Base-by-base conservation (phyloP, 2,329 filamentous ascomycete species). In the Colletotrichum navitas region DNA sequence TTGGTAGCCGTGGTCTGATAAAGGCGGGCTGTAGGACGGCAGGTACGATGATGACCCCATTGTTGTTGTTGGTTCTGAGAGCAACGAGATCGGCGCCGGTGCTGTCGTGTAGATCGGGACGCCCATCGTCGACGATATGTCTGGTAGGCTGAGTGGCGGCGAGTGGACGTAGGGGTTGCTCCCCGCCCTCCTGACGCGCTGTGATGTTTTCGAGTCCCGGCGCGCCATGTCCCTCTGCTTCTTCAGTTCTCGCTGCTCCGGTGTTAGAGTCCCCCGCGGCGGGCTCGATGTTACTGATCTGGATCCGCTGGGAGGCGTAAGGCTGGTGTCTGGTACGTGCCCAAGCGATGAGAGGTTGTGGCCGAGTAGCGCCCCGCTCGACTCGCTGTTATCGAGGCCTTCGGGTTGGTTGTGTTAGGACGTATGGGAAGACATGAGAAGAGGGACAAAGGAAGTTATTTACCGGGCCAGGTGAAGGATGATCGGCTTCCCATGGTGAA, bases 211-310 rank as follows among this genome's bases (percentile, higher is more conserved):
- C 8, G 86, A 86, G 74, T 89, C 87, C 74, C 89, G 84, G 68
- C 90, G 86, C 55, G 84, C 86, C 75, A 87, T 87, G 74, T 91
- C 89, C 72, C 86, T 84, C 76, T 91, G 89, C 70, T 88, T 85
- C 81, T 89, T 91, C 52, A 91, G 78, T 76, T 90, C 89, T 73
- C 89, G 86, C 78, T 91, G 88, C 77, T 91, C 88, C 8, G 87
- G 82, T 7, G 88, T 89, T 76, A 90, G 83, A 47, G 81, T 82
- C 56, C 81, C 80, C 73, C 86, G 84, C 7, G 88, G 87, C 34
- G 89, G 89, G 79, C 89, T 91, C 29, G 85, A 86, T 49, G 88
- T 89, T 59, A 86, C 80, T 29, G 88, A 89, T 79, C 86, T 83
- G 34, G 87, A 84, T 47, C 80, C 81, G 68, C 80, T 83, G 32